Base-by-base conservation (phyloP, 2,329 filamentous ascomycete species). In the Colletotrichum tanaceti region DNA sequence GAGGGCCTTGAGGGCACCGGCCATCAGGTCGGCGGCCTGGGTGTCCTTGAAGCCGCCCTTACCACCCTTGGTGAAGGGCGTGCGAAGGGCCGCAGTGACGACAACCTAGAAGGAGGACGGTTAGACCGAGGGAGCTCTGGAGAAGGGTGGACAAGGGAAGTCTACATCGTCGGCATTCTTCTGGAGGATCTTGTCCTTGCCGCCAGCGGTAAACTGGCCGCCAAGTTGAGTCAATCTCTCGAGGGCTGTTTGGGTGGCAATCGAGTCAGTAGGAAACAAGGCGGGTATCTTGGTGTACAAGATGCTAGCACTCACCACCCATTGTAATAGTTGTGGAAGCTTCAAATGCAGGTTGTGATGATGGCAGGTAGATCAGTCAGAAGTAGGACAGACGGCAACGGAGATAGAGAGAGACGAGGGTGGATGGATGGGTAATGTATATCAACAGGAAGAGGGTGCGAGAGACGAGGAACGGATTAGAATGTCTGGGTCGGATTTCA, bases 11-110 rank as follows among this genome's bases (percentile, higher is more conserved):
- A 98, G 90, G 54, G 93, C 90, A 74, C 93, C 93, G 58, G 90
- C 89, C 75, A 98, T 90, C 71, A 98, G 86, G 80, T 98, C 95
- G 47, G 93, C 88, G 7, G 92, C 93, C 63, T 89, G 86, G 10
- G 96, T 98, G 82, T 98, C 96, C 85, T 98, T 98, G 87, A 99
- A 96, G 58, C 90, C 91, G 73, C 96, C 96, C 82, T 94, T 94
- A 76, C 94, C 94, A 74, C 94, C 95, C 81, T 93, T 97, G 73
- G 94, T 97, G 81, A 98, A 90, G 75, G 96, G 89, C 18, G 93
- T 97, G 75, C 96, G 93, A 76, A 98, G 92, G 74, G 92, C 93
- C 73, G 92, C 93, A 71, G 96, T 98, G 71, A 99, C 90, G 76
- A 99, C 96, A 73, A 98, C 89, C 88, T 90, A 58, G n/a, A 6